A percentile compares a stretch with the other conserved stretches of the same genome.
These are phyloP conservation scores for Quercus dentata DNA, from an alignment of 306 rosid genomes.

Conservation along the genomic window DNA sequence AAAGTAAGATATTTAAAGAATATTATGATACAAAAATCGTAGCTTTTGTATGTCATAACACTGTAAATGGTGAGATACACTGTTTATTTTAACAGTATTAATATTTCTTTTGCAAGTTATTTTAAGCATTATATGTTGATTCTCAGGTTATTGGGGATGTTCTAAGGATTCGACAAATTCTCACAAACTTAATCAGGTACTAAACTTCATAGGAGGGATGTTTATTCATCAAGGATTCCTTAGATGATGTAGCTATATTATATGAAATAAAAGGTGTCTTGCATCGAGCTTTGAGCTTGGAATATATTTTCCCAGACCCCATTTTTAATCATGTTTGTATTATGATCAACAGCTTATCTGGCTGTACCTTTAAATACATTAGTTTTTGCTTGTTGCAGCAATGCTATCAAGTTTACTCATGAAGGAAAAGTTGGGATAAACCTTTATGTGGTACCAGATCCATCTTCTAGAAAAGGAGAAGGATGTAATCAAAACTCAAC, in stretches of 20 bases:
- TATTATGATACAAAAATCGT: not conserved
- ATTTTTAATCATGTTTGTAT: not conserved
- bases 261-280: not conserved
- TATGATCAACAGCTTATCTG: not conserved
- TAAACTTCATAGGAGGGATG: not conserved
- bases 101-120: not conserved
- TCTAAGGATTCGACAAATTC: conserved; percentile 87
- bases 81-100: not conserved
- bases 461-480: conserved; percentile 46
- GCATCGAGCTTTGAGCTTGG: not conserved
- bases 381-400: conserved; percentile 51
- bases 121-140: not conserved
- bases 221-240: not conserved
- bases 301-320: not conserved
- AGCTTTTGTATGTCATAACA: not conserved
- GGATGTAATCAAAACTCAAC: conserved; percentile 33
- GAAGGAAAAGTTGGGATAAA: conserved; percentile 92
- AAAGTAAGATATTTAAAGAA: not conserved
- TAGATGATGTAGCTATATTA: not conserved
- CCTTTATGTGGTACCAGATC: conserved; percentile 60
- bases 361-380: not conserved
- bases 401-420: conserved; percentile 91
- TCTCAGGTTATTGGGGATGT: conserved; percentile 90
- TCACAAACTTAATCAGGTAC: conserved; percentile 89
- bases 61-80: not conserved